phyloP scores from a whole-genome alignment of 192 early-diverging fungal genomes.

The Coemansia biformis region DNA sequence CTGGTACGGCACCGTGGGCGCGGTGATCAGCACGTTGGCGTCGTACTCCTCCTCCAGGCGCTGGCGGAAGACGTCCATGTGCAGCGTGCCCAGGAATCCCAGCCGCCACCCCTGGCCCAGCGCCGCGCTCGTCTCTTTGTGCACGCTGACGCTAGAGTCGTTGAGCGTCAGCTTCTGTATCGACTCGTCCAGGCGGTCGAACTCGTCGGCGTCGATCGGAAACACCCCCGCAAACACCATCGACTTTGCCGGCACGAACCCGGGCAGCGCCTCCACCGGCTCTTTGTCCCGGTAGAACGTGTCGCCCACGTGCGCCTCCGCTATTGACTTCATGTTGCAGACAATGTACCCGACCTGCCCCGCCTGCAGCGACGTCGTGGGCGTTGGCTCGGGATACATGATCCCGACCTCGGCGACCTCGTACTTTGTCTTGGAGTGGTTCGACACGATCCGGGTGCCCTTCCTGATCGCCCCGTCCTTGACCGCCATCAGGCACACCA shows the following conservation, averaged over 20 bases:
- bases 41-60: slow-evolving; percentile 91
- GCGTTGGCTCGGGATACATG: slow-evolving; percentile 85
- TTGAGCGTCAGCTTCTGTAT: slow-evolving; percentile 92
- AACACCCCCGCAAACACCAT: slow-evolving; percentile 97
- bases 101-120: slow-evolving; percentile 95
- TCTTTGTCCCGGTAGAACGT: slow-evolving; percentile 76
- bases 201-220: slow-evolving; percentile 85
- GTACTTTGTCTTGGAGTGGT: slow-evolving; percentile 70
- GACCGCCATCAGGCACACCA: slow-evolving; percentile 89
- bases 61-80: slow-evolving; percentile 98
- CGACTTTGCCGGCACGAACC: slow-evolving; percentile 90
- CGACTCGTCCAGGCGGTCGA: slow-evolving; percentile 81
- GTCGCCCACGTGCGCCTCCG: slow-evolving; percentile 93
- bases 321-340: slow-evolving; percentile 86
- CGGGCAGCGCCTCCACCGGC: slow-evolving; percentile 69
- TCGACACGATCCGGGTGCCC: slow-evolving; percentile 80
- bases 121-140: slow-evolving; percentile 77
- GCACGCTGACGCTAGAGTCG: slow-evolving; percentile 85
- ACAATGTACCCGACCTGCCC: slow-evolving; percentile 90
- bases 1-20: slow-evolving; percentile 87
- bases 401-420: slow-evolving; percentile 89
- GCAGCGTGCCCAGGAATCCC: slow-evolving; percentile 91
- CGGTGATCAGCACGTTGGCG: slow-evolving; percentile 83
- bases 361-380: slow-evolving; percentile 48
- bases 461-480: slow-evolving; percentile 69